Evolutionary conservation across 495 filamentous ascomycete species (phyloP), one percentile per base, ranked within the genome.

Genomic region (Aspergillus campestris): DNA sequence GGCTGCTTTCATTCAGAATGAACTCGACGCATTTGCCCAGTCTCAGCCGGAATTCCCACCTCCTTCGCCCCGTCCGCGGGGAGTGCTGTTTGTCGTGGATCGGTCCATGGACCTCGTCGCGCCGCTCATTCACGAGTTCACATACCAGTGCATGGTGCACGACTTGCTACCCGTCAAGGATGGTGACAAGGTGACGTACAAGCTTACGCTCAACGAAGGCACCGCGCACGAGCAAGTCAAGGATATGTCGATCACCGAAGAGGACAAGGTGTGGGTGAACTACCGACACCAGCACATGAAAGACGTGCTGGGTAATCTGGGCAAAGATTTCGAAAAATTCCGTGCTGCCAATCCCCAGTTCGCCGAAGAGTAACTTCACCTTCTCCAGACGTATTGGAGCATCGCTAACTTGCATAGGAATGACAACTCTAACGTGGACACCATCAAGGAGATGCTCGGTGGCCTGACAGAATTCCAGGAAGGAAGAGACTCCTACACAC

Each of bases 241-340:
- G 64, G 89, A 96, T 11, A 84, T 95, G 75, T 85, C 90, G 47
- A 84, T 98, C 39, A 72, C 71, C 29, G 92, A 98, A 35, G 82
- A 89, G 39, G 92, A 98, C 61, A 83, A 80, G 51, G 81, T 98
- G 28, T 98, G 92, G 92, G 80, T 94, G 11, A 83, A 87, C 43
- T 94, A 95, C 51, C 75, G 94, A 38, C 92, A 98, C 64, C 73
- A 82, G 45, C 92, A 97, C 59, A 98, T 98, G 94, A 94, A 92
- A 60, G 92, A 97, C 61, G 91, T 94, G 8, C 87, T 97, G 51
- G 89, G 87, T 49, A 94, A 87, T 63, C 69, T 98, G 44, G 92
- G 90, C 71, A 75, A 80, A 32, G 94, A 98, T 55, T 98, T 98
- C 51, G 78, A 89, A 48, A 87, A 80, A 47, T 98, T 98, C 65